Base-by-base conservation (phyloP, 257 asterid genomes). In the Verbascum thapsus region DNA sequence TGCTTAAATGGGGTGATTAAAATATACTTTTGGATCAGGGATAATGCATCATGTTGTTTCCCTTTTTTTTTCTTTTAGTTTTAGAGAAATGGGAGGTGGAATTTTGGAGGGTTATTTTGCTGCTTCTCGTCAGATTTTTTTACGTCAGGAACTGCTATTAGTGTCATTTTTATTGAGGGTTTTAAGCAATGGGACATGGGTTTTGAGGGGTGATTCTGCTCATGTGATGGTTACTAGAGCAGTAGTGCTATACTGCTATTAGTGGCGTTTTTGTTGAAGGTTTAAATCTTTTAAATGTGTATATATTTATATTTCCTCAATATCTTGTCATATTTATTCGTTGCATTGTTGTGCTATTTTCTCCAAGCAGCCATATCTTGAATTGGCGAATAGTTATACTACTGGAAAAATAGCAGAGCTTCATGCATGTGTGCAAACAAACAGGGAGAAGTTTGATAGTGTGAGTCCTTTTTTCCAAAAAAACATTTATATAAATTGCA, bases 321-420 rank as follows among this genome's bases (percentile, higher is more conserved):
- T 40, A 61, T 42, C 45, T 41, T n/a, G 37, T 70, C 39, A 54
- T 45, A 22, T 42, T 52, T 47, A 44, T 52, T 44, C 23, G 15
- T 70, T 30, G 34, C 17, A 20, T 41, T 56, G 10, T 11, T 50
- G 8, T 40, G 20, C 11, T n/a, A 51, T 37, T 22, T 40, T 61
- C 61, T 30, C 57, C 51, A 72, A 45, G 71, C 91, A 92, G 98
- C 80, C 95, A 10, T 92, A 92, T 79, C 69, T 85, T 71, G 98
- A 92, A 64, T 72, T 92, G 87, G 88, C 86, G 32, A 83, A 22
- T 69, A 68, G 81, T 61, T 92, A 89, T 74, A 75, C 79, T 58
- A 78, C 76, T 54, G 98, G 97, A 45, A 89, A 83, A 58, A 83
- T 89, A 51, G 71, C 88, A 11, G 98, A 89, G 78, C 90, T 92